phyloP scores from a whole-genome alignment of 2,329 filamentous ascomycete genomes.

The Rasamsonia emersonii region DNA sequence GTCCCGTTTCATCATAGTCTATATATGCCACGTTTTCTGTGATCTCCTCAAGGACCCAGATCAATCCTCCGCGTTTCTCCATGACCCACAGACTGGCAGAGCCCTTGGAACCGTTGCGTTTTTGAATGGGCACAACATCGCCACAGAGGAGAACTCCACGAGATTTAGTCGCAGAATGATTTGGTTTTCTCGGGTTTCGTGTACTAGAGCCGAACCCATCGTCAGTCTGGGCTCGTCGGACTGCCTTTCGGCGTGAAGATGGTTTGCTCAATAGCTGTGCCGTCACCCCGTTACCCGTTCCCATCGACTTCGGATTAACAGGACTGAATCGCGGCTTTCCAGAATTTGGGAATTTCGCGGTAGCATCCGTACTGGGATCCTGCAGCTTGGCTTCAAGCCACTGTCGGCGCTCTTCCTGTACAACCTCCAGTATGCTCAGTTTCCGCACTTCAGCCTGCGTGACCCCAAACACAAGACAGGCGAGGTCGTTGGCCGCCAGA shows the following conservation, averaged over 20 bases:
- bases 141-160: conserved; percentile 87
- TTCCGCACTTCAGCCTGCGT: conserved; percentile 92
- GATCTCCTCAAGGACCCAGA: conserved; percentile 98
- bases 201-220: conserved; percentile 45
- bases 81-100: conserved; percentile 98
- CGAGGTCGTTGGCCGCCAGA: conserved; percentile 88
- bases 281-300: conserved; percentile 76
- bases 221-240: conserved; percentile 47
- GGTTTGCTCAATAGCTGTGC: conserved; percentile 82
- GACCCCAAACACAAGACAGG: conserved; percentile 96
- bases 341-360: conserved; percentile 20
- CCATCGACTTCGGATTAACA: conserved; percentile 32
- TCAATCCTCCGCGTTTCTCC: conserved; percentile 85
- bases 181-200: conserved; percentile 46
- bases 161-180: conserved; percentile 67
- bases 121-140: conserved; percentile 96
- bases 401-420: conserved; percentile 75
- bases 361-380: conserved; percentile 49
- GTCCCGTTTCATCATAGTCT: conserved; percentile 66
- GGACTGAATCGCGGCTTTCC: conserved; percentile 31
- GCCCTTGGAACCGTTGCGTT: conserved; percentile 83
- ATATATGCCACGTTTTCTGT: conserved; percentile 83
- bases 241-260: conserved; percentile 43
- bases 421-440: conserved; percentile 89
- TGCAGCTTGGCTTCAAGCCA: conserved; percentile 85